Conservation (phyloP, 1,284 basidiomycete genomes). For the Cerioporus squamosus region DNA sequence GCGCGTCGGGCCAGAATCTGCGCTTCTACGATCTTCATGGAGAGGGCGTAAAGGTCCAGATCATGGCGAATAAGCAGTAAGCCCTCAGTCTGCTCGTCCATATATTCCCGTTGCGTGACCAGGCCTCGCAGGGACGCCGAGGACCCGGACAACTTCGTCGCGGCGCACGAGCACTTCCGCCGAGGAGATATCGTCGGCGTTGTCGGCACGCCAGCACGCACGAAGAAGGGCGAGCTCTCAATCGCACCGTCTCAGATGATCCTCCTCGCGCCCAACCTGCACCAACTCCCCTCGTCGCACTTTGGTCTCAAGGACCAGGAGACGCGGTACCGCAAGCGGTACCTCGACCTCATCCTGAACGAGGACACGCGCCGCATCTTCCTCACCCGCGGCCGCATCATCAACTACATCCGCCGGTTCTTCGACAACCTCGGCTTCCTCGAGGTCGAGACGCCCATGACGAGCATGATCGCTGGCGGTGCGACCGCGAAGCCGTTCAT, state of each 20-base stretch:
- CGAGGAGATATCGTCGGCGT: conserved; percentile 98
- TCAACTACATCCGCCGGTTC: conserved; percentile 93
- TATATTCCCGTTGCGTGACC: background rate
- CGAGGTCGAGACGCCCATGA: conserved; percentile 99
- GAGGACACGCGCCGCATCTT: conserved; percentile 91
- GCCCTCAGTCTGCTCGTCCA: conserved; percentile 34
- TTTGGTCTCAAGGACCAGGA: conserved; percentile 97
- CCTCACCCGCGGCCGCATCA: conserved; percentile 84
- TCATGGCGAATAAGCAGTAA: conserved; percentile 91
- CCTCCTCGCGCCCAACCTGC: conserved; percentile 94
- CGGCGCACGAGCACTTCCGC: conserved; percentile 86
- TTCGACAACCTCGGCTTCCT: conserved; percentile 94
- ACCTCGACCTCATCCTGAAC: conserved; percentile 98
- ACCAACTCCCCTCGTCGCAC: conserved; percentile 91
- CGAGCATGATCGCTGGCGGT: conserved; percentile 95
- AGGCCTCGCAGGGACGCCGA: conserved; percentile 63
- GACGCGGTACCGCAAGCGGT: conserved; percentile 97
- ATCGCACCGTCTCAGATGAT: conserved; percentile 84
- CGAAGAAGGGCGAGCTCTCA: conserved; percentile 96
- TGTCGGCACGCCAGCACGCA: conserved; percentile 87
- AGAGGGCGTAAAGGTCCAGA: conserved; percentile 94
- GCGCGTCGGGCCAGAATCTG: conserved; percentile 84
- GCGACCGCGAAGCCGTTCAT: conserved; percentile 99
- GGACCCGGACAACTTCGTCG: conserved; percentile 72
- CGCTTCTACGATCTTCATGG: conserved; percentile 95